Evolutionary conservation across 108 stramenopile species (phyloP).

Genomic region (Nitzschia sp.): DNA sequence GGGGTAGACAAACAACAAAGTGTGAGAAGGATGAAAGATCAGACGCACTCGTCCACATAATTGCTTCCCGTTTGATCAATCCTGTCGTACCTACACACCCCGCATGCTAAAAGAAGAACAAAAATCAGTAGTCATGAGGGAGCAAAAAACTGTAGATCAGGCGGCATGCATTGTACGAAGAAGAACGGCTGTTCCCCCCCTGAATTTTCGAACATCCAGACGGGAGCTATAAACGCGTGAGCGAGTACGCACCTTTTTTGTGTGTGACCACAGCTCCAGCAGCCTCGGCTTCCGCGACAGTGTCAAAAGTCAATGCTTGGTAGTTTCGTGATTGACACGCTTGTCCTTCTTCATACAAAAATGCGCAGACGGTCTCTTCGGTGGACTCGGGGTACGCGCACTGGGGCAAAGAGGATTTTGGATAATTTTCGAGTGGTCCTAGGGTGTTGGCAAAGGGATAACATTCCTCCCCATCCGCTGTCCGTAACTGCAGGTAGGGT

Average conservation of each 20-base stretch:
- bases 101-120: conserved; percentile 12
- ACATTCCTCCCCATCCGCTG: conserved; percentile 18
- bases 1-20: no score
- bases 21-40: no score
- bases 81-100: no score
- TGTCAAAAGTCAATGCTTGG: conserved; percentile 17
- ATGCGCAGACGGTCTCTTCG: conserved; percentile 24
- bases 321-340: conserved; percentile 22
- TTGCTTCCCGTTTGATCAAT: no score
- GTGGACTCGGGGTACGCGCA: conserved; percentile 6
- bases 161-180: neutral
- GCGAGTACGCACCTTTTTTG: conserved; percentile 11
- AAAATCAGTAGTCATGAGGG: no score
- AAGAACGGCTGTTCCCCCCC: no score
- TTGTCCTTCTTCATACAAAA: conserved; percentile 14
- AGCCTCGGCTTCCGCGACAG: conserved; percentile 6
- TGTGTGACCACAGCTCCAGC: conserved; percentile 30
- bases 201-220: no score
- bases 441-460: conserved; percentile 31
- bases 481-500: conserved; percentile 15
- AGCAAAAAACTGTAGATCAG: no score
- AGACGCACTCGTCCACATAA: no score
- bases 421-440: conserved; percentile 2
- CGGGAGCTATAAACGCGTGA: neutral
- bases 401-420: conserved; percentile 4